Evolutionary conservation across 805 yeast genomes (phyloP), one percentile per base, ranked within the genome.

Genomic region (Kazachstania taianensis): DNA sequence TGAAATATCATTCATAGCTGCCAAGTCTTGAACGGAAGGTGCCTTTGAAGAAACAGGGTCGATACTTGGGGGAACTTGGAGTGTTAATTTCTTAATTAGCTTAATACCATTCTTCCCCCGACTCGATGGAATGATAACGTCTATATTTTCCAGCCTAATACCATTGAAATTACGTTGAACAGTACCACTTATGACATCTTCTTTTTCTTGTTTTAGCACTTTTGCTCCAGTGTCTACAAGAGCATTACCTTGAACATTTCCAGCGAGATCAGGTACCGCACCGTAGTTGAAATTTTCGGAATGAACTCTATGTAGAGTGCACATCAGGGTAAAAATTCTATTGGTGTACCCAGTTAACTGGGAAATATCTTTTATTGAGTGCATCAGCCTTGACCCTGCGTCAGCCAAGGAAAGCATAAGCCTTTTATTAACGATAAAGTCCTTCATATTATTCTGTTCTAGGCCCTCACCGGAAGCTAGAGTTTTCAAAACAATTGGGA

Each of bases 371-470:
- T 87, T 87, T 46, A 86, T 81, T 2, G 96, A 85, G 58, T 84
- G 85, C 95, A 87, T 86, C 61, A 87, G 70, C 46, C 96, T 69
- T 10, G 94, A 81, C 4, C 96, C 96, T 0, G 97, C 95, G 62
- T 87, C 97, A 4, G 96, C 94, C 54, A 87, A 69, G 3, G 92
- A 80, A 45, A 87, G 69, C 82, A 87, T 79, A 44, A 87, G 68
- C 51, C 97, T 71, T 62, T 87, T 87, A 65, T 87, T 87, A 37
- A 84, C 86, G 49, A 87, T 79, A 48, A 86, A 87, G 46, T 82
- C 85, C 49, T 84, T 78, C 84, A 87, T 84, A 50, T 77, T 78
- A 39, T 67, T 69, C 39, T 73, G 70, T 49, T 61, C 70, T 13
- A 57, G 48, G 28, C 53, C 45, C n/a, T 41, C 42, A 12, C 51